A percentile compares a stretch with the other conserved stretches of the same genome.
phyloP scores from a whole-genome alignment of 2,329 filamentous ascomycete genomes.

The Verticillium isaacii region DNA sequence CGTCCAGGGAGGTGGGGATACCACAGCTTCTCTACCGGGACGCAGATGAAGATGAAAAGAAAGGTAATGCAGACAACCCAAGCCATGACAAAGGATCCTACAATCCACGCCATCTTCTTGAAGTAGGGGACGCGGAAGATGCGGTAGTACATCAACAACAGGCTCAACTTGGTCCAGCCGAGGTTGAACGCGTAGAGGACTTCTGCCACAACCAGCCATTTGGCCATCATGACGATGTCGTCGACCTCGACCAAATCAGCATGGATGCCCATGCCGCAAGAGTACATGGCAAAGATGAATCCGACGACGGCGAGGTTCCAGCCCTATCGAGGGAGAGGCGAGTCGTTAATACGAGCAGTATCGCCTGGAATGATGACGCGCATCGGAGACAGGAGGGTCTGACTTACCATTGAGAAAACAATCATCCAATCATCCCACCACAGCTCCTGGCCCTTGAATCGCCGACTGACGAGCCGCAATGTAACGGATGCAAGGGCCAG shows the following conservation, averaged over 20 bases:
- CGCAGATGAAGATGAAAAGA: conserved; percentile 47
- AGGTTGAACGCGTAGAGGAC: conserved; percentile 43
- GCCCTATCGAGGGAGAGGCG: conserved; percentile 16
- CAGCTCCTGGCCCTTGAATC: conserved; percentile 32
- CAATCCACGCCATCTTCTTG: conserved; percentile 32
- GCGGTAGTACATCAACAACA: conserved; percentile 48
- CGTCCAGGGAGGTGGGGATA: conserved; percentile 35
- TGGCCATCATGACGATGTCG: conserved; percentile 37
- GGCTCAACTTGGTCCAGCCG: conserved; percentile 43
- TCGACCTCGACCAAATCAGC: conserved; percentile 28
- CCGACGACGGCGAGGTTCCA: conserved; percentile 39
- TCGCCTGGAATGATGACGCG: background rate
- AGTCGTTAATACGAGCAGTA: background rate
- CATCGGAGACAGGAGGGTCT: background rate
- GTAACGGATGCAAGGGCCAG: conserved; percentile 31
- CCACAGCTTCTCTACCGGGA: conserved; percentile 45
- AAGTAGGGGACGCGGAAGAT: conserved; percentile 43
- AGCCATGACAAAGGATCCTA: conserved; percentile 36
- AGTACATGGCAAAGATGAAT: conserved; percentile 44
- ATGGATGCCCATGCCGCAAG: conserved; percentile 41
- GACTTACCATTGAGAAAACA: conserved; percentile 39
- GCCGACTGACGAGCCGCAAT: conserved; percentile 35
- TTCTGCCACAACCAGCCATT: conserved; percentile 42
- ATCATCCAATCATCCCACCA: conserved; percentile 50
- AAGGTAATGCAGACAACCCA: conserved; percentile 45